These are phyloP conservation scores for Gaertneriomyces sp. DNA, from an alignment of 192 early-diverging fungal genomes.

Conservation along the genomic window DNA sequence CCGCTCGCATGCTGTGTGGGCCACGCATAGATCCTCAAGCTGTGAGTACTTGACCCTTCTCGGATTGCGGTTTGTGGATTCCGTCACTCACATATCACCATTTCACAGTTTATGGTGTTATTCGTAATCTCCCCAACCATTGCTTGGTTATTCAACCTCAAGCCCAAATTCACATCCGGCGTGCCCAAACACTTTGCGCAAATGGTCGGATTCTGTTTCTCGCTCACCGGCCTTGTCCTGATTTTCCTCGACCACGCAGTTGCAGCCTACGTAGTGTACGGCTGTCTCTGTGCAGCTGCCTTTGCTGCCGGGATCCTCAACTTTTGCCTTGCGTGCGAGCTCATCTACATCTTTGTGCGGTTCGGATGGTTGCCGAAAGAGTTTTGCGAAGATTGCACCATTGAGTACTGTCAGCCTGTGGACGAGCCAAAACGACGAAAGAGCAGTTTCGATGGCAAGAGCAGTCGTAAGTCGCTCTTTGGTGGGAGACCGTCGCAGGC, in stretches of 20 bases:
- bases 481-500: too few relatives aligned
- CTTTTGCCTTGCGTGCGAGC: slow-evolving; percentile 5
- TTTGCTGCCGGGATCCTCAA: not conserved
- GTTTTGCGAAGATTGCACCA: not conserved
- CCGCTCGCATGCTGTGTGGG: not conserved
- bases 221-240: not conserved
- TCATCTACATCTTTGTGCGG: not conserved
- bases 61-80: not conserved
- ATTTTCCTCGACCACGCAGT: slow-evolving; percentile 1
- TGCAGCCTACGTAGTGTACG: slow-evolving; percentile 1
- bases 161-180: slow-evolving; percentile 3
- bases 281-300: not conserved
- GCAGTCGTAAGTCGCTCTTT: too few relatives aligned
- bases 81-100: not conserved
- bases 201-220: slow-evolving; percentile 1
- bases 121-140: slow-evolving; percentile 4
- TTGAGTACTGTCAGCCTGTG: not conserved
- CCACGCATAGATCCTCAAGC: slow-evolving; percentile 5
- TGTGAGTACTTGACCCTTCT: not conserved
- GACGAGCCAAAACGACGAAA: too few relatives aligned
- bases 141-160: not conserved
- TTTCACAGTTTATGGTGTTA: slow-evolving; percentile 1
- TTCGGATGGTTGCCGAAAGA: not conserved
- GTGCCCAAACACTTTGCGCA: slow-evolving; percentile 8
- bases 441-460: too few relatives aligned